A percentile compares a stretch with the other conserved stretches of the same genome.
These are phyloP conservation scores for Boletus holoroseus DNA, from an alignment of 1,284 basidiomycete genomes.

Conservation along the genomic window DNA sequence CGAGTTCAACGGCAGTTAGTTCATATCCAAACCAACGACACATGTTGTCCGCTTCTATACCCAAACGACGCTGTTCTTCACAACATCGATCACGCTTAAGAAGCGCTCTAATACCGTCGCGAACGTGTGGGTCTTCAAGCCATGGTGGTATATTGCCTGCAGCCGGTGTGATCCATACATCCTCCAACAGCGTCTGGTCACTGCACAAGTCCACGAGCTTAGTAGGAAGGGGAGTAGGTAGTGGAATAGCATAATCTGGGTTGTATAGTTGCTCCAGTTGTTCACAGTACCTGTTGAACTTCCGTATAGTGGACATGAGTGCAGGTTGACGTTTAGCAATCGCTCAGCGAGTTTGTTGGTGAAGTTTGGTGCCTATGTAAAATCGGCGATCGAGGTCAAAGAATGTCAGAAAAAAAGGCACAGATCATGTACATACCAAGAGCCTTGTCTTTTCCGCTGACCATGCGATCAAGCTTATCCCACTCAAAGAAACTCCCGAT, in stretches of 20 bases:
- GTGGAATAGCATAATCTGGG: conserved; percentile 26
- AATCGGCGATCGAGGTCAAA: too few species aligned
- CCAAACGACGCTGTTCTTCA: too few species aligned
- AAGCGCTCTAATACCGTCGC: too few species aligned
- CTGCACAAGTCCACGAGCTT: conserved; percentile 29
- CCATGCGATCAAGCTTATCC: conserved; percentile 35
- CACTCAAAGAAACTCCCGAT: conserved; percentile 38
- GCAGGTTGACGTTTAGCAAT: too few species aligned
- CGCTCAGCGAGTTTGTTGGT: too few species aligned
- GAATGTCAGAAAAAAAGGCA: not conserved
- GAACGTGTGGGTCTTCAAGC: conserved; percentile 28
- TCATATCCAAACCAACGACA: too few species aligned
- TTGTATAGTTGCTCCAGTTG: not conserved
- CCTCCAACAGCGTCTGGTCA: conserved; percentile 32
- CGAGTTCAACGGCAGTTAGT: too few species aligned
- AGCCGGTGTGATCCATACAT: conserved; percentile 36
- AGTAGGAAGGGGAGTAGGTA: conserved; percentile 31
- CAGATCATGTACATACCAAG: conserved; percentile 27
- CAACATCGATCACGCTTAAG: too few species aligned
- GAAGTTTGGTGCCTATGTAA: too few species aligned
- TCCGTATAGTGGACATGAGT: not conserved
- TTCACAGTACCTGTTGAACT: not conserved
- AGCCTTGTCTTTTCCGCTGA: conserved; percentile 30
- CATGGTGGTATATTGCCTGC: conserved; percentile 26
- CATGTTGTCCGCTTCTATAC: too few species aligned